Evolutionary conservation across 78 protist genomes (phyloP), one percentile per base, ranked within the genome.

Genomic region (Protostelium mycophagum): DNA sequence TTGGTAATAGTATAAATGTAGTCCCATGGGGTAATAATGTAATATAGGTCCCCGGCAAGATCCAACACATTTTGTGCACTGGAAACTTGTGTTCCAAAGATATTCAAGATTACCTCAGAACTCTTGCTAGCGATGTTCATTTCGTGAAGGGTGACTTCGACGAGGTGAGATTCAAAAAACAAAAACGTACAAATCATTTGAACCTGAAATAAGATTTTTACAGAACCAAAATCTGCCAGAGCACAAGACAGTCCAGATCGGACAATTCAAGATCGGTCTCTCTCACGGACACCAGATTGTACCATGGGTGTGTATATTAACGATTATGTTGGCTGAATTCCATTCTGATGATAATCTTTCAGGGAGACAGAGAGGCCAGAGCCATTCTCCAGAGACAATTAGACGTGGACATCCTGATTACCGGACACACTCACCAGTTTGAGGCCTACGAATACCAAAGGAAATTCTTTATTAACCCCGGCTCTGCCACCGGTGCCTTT

Each of bases 211-310:
- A 16, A 51, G 31, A 51, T 51, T 16, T 51, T 51, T 51, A 28
- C 37, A 94, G 91, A 91, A 96, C 34, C 38, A 90, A 1, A 25
- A 88, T 0, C 91, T 37, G 34, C 96, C 98, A 36, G 97, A 96
- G 16, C 38, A 38, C 28, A 96, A 97, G 89, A 95, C 97, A 35
- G 96, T 98, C 37, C 90, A 91, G 16, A 85, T 98, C 38, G 99
- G 98, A 28, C 86, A 95, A 37, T 97, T 98, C 90, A 96, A 96
- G 87, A 88, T 99, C 34, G 99, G 99, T 0, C 83, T 99, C 0
- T 87, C 95, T 73, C 99, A 99, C 92, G 99, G 99, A 1, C 99
- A 99, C 88, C 99, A 98, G 88, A 63, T 97, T 28, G 95, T 96
- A 37, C 98, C 98, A 10, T 96, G 98, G 98, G 73, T 51, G 73